Evolutionary conservation across 257 asterid species (phyloP), one percentile per base, ranked within the genome.

Genomic region (Cynanchum wilfordii): DNA sequence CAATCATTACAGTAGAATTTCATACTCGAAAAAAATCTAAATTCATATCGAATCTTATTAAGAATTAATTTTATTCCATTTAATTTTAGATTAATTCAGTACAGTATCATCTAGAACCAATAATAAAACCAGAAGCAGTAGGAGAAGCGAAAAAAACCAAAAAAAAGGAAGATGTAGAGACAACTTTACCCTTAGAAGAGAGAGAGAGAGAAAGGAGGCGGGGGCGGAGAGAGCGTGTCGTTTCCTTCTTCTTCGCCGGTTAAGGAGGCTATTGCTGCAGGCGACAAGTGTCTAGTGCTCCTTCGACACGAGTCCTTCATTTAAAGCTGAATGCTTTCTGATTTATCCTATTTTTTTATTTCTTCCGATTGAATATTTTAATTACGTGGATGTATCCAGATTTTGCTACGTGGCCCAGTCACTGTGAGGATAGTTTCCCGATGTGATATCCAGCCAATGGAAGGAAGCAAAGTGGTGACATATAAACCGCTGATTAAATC

Each of bases 251-350:
- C 87, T 83, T 83, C 92, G 84, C 86, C 85, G 84, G 80, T 74
- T 19, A 24, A 82, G 70, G 67, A 82, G 70, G 71, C 75, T 67
- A 54, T 72, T 76, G 93, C 84, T 84, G 85, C 91, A 77, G 77
- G 72, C 87, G 96, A 87, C 97, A 91, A 87, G 96, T 91, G 98
- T 85, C 97, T 88, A 45, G 25, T 76, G 77, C 79, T 79, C 82
- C 81, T 75, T 79, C 77, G 80, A 77, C 81, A 77, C 83, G 81
- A 66, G 74, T 72, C 73, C 70, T 24, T 78, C 70, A 60, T 77
- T 80, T 80, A 86, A 82, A 81, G 40, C 76, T 13, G 19, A 3
- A 20, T 19, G 19, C 56, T 70, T 78, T 74, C 55, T 54, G 16
- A 54, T 73, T 77, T 70, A 38, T 33, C 56, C 11, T 8, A 17